Evolutionary conservation across 1,284 basidiomycete species (phyloP).

Genomic region (Pseudozyma pruni): DNA sequence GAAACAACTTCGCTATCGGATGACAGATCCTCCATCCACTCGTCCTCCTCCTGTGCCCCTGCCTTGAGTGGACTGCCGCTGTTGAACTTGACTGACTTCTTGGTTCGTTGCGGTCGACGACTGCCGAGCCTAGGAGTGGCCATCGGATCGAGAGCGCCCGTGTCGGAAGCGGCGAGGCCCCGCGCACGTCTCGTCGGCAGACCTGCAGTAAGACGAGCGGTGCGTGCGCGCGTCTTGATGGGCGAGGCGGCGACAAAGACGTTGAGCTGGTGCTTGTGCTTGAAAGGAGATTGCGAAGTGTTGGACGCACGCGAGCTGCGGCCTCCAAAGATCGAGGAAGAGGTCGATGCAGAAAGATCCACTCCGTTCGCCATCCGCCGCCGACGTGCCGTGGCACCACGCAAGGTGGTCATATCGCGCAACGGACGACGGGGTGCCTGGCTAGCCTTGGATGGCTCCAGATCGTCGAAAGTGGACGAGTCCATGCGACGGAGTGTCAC

Average conservation of each 20-base stretch:
- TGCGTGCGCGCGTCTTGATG: conserved; percentile 39
- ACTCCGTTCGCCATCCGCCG: conserved; percentile 22
- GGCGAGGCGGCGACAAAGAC: conserved; percentile 53
- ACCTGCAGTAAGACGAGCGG: conserved; percentile 22
- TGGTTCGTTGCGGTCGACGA: conserved; percentile 19
- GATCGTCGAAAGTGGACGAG: conserved; percentile 40
- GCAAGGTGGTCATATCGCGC: conserved; percentile 23
- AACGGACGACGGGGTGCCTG: conserved; percentile 25
- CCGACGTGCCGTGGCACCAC: conserved; percentile 16
- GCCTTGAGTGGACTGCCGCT: neutral
- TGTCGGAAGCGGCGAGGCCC: conserved; percentile 15
- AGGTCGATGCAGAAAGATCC: conserved; percentile 38
- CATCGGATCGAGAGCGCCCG: conserved; percentile 22
- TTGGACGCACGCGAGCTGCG: conserved; percentile 42
- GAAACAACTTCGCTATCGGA: conserved; percentile 22
- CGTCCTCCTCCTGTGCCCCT: conserved; percentile 17
- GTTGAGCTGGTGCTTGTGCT: conserved; percentile 25
- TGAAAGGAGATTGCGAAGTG: conserved; percentile 26
- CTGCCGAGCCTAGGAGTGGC: conserved; percentile 30
- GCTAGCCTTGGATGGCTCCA: conserved; percentile 26
- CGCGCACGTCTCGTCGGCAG: conserved; percentile 17
- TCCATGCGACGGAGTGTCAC: conserved; percentile 40
- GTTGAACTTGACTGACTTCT: conserved; percentile 30
- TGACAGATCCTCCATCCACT: conserved; percentile 42
- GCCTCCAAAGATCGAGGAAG: conserved; percentile 41